These are phyloP conservation scores for Spiraea crenata DNA, from an alignment of 331 rosid genomes.

Conservation along the genomic window DNA sequence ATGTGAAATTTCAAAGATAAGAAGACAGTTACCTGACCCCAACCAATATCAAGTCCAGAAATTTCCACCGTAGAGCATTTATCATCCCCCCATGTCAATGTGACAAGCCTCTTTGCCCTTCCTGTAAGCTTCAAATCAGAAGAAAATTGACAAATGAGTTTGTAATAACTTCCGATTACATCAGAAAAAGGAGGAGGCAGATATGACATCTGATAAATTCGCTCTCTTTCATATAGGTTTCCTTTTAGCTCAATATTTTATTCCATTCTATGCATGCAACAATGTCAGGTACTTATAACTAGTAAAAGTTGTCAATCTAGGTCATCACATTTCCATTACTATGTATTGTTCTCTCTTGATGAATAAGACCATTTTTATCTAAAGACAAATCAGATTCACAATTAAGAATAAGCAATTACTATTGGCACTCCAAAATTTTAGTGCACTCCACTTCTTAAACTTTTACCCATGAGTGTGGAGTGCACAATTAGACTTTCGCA, in stretches of 20 bases:
- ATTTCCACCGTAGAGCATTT: conserved; percentile 76
- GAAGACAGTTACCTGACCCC: conserved; percentile 86
- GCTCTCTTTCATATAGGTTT: not conserved
- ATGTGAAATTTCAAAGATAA: not conserved
- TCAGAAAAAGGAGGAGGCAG: not conserved
- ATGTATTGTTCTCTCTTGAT: not conserved
- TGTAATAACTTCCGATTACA: conserved; percentile 13
- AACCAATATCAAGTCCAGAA: conserved; percentile 95
- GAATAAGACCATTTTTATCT: not conserved
- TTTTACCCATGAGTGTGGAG: no score
- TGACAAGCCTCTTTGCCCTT: conserved; percentile 51
- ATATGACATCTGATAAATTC: not conserved
- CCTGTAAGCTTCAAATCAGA: conserved; percentile 67
- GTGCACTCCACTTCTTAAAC: no score
- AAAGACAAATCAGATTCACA: no score
- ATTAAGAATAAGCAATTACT: no score
- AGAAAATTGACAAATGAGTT: conserved; percentile 33
- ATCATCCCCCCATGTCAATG: conserved; percentile 57
- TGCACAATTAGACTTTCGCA: no score
- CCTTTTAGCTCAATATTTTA: not conserved
- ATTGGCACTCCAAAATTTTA: no score
- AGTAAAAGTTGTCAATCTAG: not conserved
- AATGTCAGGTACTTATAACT: not conserved
- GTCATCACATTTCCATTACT: not conserved
- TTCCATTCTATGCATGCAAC: not conserved